These are phyloP conservation scores for Echinosophora koreensis DNA, from an alignment of 306 rosid genomes.

Conservation along the genomic window DNA sequence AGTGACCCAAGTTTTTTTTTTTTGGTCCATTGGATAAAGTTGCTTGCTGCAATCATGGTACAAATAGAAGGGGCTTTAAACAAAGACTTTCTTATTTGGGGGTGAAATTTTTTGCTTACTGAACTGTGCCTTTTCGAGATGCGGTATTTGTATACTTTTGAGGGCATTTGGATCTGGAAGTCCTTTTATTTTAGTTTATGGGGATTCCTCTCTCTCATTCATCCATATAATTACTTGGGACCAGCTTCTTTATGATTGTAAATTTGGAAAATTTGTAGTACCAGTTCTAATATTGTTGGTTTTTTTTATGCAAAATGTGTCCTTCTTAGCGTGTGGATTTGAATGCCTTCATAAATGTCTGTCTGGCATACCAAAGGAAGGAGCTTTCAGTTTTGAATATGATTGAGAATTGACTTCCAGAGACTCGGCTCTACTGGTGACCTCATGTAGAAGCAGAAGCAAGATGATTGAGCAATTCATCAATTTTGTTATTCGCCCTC, in stretches of 20 bases:
- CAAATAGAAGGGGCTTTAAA: conserved; percentile 25
- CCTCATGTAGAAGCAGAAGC: conserved; percentile 59
- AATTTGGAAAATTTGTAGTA: conserved; percentile 28
- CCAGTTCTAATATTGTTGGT: background rate
- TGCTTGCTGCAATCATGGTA: conserved; percentile 45
- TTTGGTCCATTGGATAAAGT: conserved; percentile 48
- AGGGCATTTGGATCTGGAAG: conserved; percentile 58
- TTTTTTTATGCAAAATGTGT: conserved; percentile 25
- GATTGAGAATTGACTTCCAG: conserved; percentile 37
- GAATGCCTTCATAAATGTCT: background rate
- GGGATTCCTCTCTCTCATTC: conserved; percentile 32
- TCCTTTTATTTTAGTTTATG: conserved; percentile 45
- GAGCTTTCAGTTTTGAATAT: conserved; percentile 35
- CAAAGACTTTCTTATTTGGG: conserved; percentile 23
- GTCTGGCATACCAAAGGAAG: conserved; percentile 2
- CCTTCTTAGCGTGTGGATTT: conserved; percentile 35
- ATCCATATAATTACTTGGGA: conserved; percentile 47
- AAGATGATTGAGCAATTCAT: conserved; percentile 97
- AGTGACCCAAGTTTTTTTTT: conserved; percentile 49
- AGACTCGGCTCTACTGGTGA: conserved; percentile 35
- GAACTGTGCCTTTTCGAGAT: conserved; percentile 31
- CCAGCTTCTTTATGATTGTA: conserved; percentile 42
- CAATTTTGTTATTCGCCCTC: conserved; percentile 97
- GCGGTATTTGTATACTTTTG: conserved; percentile 42
- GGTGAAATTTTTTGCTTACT: conserved; percentile 30